phyloP scores from a whole-genome alignment of 116 monocot species.

The Phalaenopsis hybrid region DNA sequence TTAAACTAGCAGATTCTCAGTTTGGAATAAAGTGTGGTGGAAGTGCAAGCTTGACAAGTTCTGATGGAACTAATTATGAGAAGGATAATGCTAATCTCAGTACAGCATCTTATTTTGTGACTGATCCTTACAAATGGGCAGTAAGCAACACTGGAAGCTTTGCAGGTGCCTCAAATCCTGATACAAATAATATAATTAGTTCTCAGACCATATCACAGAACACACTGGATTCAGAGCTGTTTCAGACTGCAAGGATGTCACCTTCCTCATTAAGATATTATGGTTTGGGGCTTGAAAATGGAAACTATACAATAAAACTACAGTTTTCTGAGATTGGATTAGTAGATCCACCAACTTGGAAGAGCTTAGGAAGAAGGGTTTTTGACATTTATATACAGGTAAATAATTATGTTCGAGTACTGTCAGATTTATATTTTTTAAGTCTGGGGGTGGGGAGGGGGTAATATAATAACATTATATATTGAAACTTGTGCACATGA shows the following conservation, averaged over 20 bases:
- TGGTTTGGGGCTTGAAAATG: conserved; percentile 74
- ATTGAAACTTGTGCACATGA: no score
- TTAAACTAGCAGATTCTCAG: conserved; percentile 46
- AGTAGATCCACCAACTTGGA: conserved; percentile 31
- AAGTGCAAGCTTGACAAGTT: conserved; percentile 30
- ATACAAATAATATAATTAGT: conserved; percentile 28
- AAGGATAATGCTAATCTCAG: conserved; percentile 41
- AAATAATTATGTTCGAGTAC: not conserved
- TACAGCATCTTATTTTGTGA: conserved; percentile 76
- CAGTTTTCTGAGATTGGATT: conserved; percentile 46
- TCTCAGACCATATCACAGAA: conserved; percentile 44
- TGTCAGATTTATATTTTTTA: not conserved
- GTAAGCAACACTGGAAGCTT: conserved; percentile 67
- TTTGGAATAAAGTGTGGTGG: conserved; percentile 80
- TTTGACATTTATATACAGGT: conserved; percentile 79
- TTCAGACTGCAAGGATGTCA: conserved; percentile 52
- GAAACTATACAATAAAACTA: conserved; percentile 51
- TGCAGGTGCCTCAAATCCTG: conserved; percentile 25
- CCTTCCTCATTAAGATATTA: conserved; percentile 81
- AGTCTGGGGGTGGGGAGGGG: no score
- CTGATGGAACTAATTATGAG: conserved; percentile 50
- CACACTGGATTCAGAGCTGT: conserved; percentile 50
- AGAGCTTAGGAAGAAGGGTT: conserved; percentile 52
- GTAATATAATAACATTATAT: no score
- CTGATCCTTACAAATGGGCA: conserved; percentile 44